These are phyloP conservation scores for Hygrophorus pudorinus DNA, from an alignment of 768 basidiomycete genomes.

Conservation along the genomic window DNA sequence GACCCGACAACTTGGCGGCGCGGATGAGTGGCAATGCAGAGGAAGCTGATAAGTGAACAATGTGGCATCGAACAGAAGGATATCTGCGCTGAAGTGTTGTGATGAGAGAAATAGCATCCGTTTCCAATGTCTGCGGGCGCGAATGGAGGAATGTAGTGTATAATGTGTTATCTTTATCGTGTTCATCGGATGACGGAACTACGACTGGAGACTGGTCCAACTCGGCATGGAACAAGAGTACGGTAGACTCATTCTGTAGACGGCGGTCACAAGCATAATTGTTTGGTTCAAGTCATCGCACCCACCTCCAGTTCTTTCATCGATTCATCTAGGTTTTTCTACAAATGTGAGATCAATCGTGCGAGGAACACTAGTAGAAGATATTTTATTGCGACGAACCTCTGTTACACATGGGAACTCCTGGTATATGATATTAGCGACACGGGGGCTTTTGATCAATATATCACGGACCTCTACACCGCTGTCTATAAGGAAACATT, in stretches of 20 bases:
- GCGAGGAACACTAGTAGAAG: too few species aligned
- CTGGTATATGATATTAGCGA: constrained; percentile 26
- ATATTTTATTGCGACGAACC: too few species aligned
- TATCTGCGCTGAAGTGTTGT: constrained; percentile 49
- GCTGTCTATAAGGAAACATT: constrained; percentile 93
- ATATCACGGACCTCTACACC: constrained; percentile 71
- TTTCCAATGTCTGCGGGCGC: constrained; percentile 73
- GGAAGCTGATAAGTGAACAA: constrained; percentile 91
- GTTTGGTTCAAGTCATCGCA: constrained; percentile 5
- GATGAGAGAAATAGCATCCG: constrained; percentile 73
- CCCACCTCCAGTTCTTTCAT: constrained; percentile 70
- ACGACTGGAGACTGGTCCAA: constrained; percentile 30
- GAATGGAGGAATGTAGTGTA: constrained; percentile 84
- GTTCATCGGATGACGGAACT: constrained; percentile 5
- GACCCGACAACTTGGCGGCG: constrained; percentile 50
- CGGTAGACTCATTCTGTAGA: constrained; percentile 50
- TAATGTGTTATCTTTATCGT: constrained; percentile 16
- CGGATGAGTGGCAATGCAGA: constrained; percentile 70
- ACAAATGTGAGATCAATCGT: too few species aligned
- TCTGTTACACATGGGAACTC: constrained; percentile 88
- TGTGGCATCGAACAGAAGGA: constrained; percentile 74
- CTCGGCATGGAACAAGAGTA: constrained; percentile 91
- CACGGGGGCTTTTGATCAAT: neutral
- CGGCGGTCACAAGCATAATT: neutral
- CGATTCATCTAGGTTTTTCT: constrained; percentile 49